phyloP scores from a whole-genome alignment of 2,329 filamentous ascomycete species.

The Cadophora luteo-olivacea region DNA sequence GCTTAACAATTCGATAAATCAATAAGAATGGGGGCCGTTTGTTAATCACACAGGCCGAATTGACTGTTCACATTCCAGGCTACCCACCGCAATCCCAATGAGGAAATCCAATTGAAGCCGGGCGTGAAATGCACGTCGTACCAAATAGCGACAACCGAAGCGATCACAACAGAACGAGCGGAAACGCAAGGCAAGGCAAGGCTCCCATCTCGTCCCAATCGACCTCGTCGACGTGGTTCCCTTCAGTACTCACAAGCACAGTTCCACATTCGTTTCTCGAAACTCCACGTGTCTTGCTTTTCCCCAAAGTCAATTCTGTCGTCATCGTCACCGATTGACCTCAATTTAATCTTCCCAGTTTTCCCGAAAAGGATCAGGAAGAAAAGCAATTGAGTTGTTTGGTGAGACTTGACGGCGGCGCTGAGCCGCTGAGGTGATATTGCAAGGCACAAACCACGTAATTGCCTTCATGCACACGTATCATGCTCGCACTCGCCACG shows the following conservation, averaged over 20 bases:
- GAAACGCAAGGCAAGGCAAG: neutral
- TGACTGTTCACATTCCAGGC: neutral
- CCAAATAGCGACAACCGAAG: neutral
- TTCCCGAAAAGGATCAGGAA: neutral
- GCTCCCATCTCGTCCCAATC: neutral
- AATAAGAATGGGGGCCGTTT: neutral
- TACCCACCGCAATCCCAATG: neutral
- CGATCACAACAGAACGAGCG: neutral
- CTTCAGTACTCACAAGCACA: neutral
- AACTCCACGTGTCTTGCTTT: constrained; percentile 19
- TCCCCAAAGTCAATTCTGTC: constrained; percentile 9
- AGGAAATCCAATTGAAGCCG: neutral
- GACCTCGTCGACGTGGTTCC: neutral
- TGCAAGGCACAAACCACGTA: constrained; percentile 1
- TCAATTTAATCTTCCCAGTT: neutral
- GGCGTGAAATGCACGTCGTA: neutral
- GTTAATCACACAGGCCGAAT: neutral
- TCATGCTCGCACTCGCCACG: constrained; percentile 14
- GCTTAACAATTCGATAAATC: neutral
- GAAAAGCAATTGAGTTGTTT: constrained; percentile 1
- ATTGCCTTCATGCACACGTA: constrained; percentile 2
- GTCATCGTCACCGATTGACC: neutral
- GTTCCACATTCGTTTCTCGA: neutral
- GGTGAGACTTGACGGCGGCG: too few species aligned
- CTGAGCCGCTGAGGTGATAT: neutral